Conservation (phyloP, 164 flowering plant species). For the Santalum album region DNA sequence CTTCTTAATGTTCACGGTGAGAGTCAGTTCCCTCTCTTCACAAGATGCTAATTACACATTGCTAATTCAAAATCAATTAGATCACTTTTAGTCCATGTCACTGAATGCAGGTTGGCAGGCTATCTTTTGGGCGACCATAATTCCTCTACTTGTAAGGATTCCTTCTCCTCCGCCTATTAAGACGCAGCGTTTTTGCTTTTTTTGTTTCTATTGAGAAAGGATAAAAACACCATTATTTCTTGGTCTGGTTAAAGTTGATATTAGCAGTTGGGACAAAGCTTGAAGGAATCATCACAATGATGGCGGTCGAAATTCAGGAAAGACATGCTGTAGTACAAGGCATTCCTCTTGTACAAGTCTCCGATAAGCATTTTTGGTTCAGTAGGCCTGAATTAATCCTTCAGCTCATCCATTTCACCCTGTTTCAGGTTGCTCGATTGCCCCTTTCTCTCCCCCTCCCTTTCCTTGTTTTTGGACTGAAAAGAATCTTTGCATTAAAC, state of each 20-base stretch:
- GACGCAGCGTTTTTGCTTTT: neutral
- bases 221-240: neutral
- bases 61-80: neutral
- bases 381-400: slow-evolving; percentile 57
- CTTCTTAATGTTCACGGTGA: slow-evolving; percentile 55
- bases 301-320: slow-evolving; percentile 88
- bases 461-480: too few relatives aligned
- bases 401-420: slow-evolving; percentile 68
- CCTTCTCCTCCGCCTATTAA: slow-evolving; percentile 1
- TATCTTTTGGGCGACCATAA: slow-evolving; percentile 50
- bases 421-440: slow-evolving; percentile 68
- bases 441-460: too few relatives aligned
- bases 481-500: too few relatives aligned
- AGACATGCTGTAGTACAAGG: slow-evolving; percentile 86
- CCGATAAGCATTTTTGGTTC: slow-evolving; percentile 87
- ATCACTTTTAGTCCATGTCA: too few relatives aligned
- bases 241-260: slow-evolving; percentile 37
- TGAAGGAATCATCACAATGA: slow-evolving; percentile 69
- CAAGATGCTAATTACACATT: too few relatives aligned
- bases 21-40: slow-evolving; percentile 9
- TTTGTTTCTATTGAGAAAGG: too few relatives aligned
- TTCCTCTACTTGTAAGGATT: slow-evolving; percentile 68
- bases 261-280: slow-evolving; percentile 92
- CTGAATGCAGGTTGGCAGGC: slow-evolving; percentile 55
- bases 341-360: slow-evolving; percentile 85